Evolutionary conservation across 1,139 yeast genomes (phyloP).

Genomic region (Kurtzmaniella quercitrusa): DNA sequence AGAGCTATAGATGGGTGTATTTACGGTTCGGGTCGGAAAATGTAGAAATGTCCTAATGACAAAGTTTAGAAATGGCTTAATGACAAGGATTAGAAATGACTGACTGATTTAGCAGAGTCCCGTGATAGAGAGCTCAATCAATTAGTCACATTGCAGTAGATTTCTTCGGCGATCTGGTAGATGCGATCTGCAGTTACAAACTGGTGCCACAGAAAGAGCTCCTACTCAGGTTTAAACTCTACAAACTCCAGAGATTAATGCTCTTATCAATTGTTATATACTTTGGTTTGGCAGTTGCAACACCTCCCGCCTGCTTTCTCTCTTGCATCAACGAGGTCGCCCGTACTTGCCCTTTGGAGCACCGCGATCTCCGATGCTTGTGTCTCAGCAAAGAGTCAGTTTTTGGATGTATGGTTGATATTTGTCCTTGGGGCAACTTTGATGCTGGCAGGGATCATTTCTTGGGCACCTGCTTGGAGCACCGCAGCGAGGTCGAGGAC

Average conservation of each 20-base stretch:
- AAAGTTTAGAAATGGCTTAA: too few species aligned
- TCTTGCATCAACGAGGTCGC: conserved; percentile 41
- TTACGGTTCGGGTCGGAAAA: too few species aligned
- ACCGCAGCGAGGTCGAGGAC: conserved; percentile 9
- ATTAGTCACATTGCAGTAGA: too few species aligned
- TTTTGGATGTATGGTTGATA: conserved; percentile 44
- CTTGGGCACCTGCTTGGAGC: conserved; percentile 51
- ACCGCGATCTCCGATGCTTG: conserved; percentile 35
- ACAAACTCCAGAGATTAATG: neutral
- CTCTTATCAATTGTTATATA: neutral
- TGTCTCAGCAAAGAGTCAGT: conserved; percentile 34
- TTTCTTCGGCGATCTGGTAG: too few species aligned
- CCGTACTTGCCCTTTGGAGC: conserved; percentile 25
- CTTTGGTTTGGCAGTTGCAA: conserved; percentile 20
- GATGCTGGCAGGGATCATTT: conserved; percentile 51
- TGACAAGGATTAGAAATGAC: too few species aligned
- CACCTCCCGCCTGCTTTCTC: conserved; percentile 55
- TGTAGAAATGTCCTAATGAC: too few species aligned
- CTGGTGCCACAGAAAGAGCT: too few species aligned
- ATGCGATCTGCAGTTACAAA: too few species aligned
- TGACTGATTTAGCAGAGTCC: too few species aligned
- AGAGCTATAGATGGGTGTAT: too few species aligned
- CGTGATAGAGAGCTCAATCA: too few species aligned
- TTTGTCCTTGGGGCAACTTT: conserved; percentile 46
- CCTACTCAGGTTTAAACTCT: too few species aligned